A percentile compares a stretch with the other conserved stretches of the same genome.
phyloP scores from a whole-genome alignment of 306 rosid genomes.

The Adenanthera pavonina region DNA sequence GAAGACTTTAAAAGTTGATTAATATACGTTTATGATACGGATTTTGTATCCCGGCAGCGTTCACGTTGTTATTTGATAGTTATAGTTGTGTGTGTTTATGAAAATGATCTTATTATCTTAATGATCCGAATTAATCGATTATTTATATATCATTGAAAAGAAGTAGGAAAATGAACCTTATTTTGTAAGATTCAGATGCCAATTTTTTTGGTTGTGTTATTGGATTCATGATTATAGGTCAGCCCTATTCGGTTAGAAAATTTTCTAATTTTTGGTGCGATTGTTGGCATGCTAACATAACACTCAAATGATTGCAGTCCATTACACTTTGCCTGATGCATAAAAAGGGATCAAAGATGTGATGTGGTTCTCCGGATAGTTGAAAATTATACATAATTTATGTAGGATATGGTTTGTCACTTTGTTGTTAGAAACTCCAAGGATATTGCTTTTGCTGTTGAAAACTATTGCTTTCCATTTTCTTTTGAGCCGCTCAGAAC shows the following conservation, averaged over 20 bases:
- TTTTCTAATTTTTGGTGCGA: neutral
- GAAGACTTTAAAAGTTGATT: neutral
- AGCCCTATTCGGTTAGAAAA: neutral
- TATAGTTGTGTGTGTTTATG: neutral
- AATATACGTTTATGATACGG: neutral
- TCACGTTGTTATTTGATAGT: neutral
- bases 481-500: neutral
- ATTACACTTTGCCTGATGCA: neutral
- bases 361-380: neutral
- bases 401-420: neutral
- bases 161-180: neutral
- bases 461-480: neutral
- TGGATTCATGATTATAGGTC: neutral
- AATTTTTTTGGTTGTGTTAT: neutral
- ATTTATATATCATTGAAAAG: neutral
- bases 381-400: neutral
- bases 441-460: slow-evolving; percentile 9
- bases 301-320: neutral
- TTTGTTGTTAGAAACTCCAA: slow-evolving; percentile 1
- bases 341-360: neutral
- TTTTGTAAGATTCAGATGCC: neutral
- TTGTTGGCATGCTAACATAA: neutral
- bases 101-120: neutral
- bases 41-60: neutral
- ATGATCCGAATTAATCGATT: neutral